These are phyloP conservation scores for Santalum album DNA, from an alignment of 164 flowering plant species.

Conservation along the genomic window DNA sequence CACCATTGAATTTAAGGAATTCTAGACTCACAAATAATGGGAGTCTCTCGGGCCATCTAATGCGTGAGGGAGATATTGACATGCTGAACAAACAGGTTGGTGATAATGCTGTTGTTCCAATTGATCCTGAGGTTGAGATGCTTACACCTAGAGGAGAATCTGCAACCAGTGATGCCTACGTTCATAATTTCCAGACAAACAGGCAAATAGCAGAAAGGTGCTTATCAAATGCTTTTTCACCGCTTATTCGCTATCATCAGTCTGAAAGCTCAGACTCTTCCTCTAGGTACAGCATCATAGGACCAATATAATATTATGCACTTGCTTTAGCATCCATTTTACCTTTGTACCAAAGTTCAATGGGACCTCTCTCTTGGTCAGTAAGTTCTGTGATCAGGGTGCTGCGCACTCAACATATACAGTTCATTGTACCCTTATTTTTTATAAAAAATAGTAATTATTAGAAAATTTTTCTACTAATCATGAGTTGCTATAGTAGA, in stretches of 20 bases:
- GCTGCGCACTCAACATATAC: no score
- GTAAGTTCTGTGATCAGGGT: no score
- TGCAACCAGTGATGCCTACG: conserved; percentile 24
- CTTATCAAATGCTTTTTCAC: conserved; percentile 54
- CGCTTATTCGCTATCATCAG: conserved; percentile 53
- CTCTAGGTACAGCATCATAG: conserved; percentile 43
- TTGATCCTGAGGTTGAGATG: conserved; percentile 22
- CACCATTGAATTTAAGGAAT: conserved; percentile 26
- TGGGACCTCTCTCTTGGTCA: no score
- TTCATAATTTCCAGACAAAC: conserved; percentile 22
- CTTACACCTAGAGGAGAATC: conserved; percentile 19
- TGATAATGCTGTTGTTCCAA: conserved; percentile 11
- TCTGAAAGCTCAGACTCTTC: conserved; percentile 92
- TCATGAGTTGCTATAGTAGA: no score
- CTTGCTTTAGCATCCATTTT: no score
- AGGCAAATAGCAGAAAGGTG: conserved; percentile 44
- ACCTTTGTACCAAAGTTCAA: no score
- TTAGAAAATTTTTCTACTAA: no score
- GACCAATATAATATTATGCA: no score
- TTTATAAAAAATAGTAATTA: no score
- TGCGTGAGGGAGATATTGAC: no score
- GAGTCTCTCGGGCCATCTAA: conserved; percentile 22
- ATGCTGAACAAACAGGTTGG: no score
- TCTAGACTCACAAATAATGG: conserved; percentile 26
- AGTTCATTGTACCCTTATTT: no score